Evolutionary conservation across 2,329 filamentous ascomycete genomes (phyloP), one percentile per base, ranked within the genome.

Genomic region (Salinomyces thailandicus): DNA sequence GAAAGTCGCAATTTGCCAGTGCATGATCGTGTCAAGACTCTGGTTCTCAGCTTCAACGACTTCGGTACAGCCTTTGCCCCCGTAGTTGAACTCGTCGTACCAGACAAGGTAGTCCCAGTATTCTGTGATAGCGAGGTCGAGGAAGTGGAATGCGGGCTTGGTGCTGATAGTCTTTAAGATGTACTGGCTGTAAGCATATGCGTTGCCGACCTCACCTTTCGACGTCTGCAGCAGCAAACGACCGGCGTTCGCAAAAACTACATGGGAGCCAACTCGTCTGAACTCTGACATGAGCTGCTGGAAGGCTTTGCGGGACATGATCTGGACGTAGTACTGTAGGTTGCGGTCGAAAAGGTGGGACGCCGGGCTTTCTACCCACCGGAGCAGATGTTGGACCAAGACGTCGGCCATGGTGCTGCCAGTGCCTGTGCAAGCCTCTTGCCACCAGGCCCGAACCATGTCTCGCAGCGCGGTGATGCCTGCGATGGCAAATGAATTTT

Each of bases 61-160:
- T 51, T 91, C 76, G 33, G 80, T 76, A 48, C 85, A 94, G 3
- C 84, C 91, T 54, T 93, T 93, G 42, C 91, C 91, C 37, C 91
- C 93, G 53, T 96, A 96, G 66, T 99, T 98, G 69, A 89, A 95
- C 61, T 95, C 85, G 50, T 99, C 91, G 49, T 96, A 96, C 91
- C 91, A 99, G 3, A 95, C 79, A 0, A 99, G 76, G 53, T 95
- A 96, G 59, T 99, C 91, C 91, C 91, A 99, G 61, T 95, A 99
- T 58, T 98, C 91, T 49, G 89, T 94, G 60, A 99, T 91, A 51
- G 95, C 85, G 3, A 99, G 71, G 52, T 98, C 91, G 45, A 99
- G 78, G 56, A 98, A 98, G 60, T 95, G 85, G 63, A 99, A 99
- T 0, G 95, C 72, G 0, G 91, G 86, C 54, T 95, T 95, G 38